A percentile compares a stretch with the other conserved stretches of the same genome.
Conservation (phyloP, 2,329 filamentous ascomycete genomes). For the Lachnellula hyalina region DNA sequence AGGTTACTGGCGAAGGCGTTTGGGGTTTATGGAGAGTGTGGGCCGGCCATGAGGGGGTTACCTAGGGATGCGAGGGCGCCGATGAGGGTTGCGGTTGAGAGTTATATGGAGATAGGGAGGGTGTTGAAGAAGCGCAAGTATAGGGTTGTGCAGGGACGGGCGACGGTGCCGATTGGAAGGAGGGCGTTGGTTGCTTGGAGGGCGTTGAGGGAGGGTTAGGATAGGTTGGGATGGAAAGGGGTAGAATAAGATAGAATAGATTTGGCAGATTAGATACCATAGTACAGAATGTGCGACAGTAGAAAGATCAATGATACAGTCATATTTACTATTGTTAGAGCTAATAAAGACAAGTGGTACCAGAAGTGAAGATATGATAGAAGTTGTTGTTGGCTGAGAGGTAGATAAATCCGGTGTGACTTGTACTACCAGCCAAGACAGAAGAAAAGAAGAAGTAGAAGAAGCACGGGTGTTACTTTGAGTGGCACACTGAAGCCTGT, state of each 20-base stretch:
- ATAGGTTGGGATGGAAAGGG: no score
- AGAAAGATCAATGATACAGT: no score
- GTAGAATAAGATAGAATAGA: conserved; percentile 6
- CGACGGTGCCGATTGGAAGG: conserved; percentile 40
- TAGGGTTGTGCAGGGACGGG: conserved; percentile 36
- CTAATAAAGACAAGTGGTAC: no score
- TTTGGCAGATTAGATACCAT: background rate
- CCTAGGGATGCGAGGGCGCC: conserved; percentile 56
- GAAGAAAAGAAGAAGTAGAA: no score
- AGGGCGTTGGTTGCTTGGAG: conserved; percentile 54
- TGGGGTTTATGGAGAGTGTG: conserved; percentile 49
- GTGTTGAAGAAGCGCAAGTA: conserved; percentile 44
- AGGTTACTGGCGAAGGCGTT: conserved; percentile 57
- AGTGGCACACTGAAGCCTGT: no score
- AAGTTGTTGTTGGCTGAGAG: no score
- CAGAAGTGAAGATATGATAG: no score
- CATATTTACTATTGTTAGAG: no score
- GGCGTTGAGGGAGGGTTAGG: conserved; percentile 37
- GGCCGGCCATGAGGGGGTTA: conserved; percentile 53
- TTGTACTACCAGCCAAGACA: no score
- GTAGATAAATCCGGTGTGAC: no score
- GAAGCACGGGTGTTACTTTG: no score
- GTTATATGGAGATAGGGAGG: conserved; percentile 70
- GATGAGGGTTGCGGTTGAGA: conserved; percentile 65
- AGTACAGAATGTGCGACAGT: no score